Evolutionary conservation across 2,329 filamentous ascomycete genomes (phyloP).

Genomic region (Verticillium isaacii): DNA sequence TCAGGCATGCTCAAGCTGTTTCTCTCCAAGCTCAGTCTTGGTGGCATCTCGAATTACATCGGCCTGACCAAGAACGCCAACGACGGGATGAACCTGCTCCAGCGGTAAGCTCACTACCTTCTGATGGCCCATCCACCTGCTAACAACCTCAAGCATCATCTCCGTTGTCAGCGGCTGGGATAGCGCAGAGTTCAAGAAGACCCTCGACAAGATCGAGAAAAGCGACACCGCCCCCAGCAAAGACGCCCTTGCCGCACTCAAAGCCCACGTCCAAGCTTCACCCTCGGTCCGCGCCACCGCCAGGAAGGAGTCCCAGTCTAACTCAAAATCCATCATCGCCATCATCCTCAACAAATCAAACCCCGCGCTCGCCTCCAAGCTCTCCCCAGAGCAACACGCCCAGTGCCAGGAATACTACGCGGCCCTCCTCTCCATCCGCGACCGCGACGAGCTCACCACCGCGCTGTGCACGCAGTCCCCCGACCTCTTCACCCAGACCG

Average conservation of each 20-base stretch:
- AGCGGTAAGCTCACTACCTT: constrained; percentile 34
- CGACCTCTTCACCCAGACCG: constrained; percentile 65
- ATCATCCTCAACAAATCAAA: constrained; percentile 57
- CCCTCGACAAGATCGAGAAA: constrained; percentile 60
- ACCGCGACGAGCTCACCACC: constrained; percentile 66
- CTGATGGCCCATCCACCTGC: neutral
- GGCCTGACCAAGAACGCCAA: constrained; percentile 66
- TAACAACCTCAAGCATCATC: constrained; percentile 53
- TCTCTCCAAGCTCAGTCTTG: constrained; percentile 72
- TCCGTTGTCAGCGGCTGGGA: constrained; percentile 71
- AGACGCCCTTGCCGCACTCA: constrained; percentile 57
- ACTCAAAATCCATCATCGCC: constrained; percentile 58
- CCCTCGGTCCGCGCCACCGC: constrained; percentile 54
- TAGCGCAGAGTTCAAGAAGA: constrained; percentile 62
- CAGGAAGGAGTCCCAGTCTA: constrained; percentile 21
- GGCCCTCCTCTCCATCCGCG: constrained; percentile 64
- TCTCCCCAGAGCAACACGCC: constrained; percentile 57
- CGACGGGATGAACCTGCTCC: constrained; percentile 77
- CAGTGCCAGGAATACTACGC: constrained; percentile 67
- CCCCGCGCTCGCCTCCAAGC: constrained; percentile 34
- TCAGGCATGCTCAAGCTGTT: constrained; percentile 68
- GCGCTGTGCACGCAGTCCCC: constrained; percentile 65
- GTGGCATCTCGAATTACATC: constrained; percentile 73
- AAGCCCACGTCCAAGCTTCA: constrained; percentile 48
- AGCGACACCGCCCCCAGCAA: constrained; percentile 53